Evolutionary conservation across 129 eudicot species (phyloP).

Genomic region (Lactuca saligna): DNA sequence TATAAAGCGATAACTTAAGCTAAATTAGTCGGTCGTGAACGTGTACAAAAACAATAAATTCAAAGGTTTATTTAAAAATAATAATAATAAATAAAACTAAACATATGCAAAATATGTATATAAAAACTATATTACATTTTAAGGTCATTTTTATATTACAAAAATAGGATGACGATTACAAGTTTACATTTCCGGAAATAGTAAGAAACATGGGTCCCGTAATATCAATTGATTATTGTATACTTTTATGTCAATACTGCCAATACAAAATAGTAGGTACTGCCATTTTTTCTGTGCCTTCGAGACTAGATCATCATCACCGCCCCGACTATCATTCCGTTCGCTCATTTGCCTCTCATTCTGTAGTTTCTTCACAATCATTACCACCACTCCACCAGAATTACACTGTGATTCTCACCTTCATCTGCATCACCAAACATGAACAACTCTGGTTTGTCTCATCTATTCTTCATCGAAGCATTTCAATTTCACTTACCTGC

Average conservation of each 20-base stretch:
- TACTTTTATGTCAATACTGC: neutral
- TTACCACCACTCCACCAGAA: neutral
- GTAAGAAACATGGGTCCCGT: neutral
- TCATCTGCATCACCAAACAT: slow-evolving; percentile 24
- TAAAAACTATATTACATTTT: no score
- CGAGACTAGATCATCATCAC: slow-evolving; percentile 25
- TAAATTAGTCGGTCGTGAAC: no score
- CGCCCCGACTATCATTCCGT: slow-evolving; percentile 13
- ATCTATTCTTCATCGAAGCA: neutral
- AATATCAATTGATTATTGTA: neutral
- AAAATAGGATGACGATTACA: neutral
- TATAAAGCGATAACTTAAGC: no score
- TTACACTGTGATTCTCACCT: slow-evolving; percentile 8
- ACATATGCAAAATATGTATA: no score
- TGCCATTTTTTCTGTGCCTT: slow-evolving; percentile 14
- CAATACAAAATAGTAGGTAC: neutral
- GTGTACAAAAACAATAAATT: no score
- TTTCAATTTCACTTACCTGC: slow-evolving; percentile 6
- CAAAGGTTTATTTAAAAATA: no score
- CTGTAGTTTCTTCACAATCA: slow-evolving; percentile 1
- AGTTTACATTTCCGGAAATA: neutral
- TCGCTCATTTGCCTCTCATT: slow-evolving; percentile 1
- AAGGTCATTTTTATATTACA: neutral
- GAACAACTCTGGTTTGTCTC: slow-evolving; percentile 41
- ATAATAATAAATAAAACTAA: no score